Evolutionary conservation across 2,329 filamentous ascomycete genomes (phyloP), one percentile per base, ranked within the genome.

Genomic region (Aspergillus oerlinghausenensis): DNA sequence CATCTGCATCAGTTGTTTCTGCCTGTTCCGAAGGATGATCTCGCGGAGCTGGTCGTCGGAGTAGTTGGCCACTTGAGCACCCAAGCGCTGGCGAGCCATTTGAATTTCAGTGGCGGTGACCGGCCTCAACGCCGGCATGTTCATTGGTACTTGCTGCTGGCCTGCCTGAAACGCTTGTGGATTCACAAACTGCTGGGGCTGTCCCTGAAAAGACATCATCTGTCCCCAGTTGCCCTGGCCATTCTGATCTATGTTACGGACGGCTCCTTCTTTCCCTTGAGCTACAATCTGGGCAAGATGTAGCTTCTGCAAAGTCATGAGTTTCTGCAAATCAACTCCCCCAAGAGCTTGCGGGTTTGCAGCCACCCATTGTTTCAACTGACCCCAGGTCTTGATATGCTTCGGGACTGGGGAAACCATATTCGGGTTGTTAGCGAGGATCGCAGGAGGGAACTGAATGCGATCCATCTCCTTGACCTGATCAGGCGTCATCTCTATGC

Each of bases 381-480:
- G 79, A 8, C 77, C 78, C 83, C 83, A 86, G 2, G 77, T 79
- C 61, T 77, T 80, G 25, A 85, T 72, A 11, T 79, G 69, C 28
- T 77, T 77, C 5, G 83, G 82, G 9, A 83, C 64, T 19, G 73
- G 67, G 26, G 70, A 66, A 11, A 63, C 61, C 7, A 68, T 57
- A 49, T 67, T 70, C n/a, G 64, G 61, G 32, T 67, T 71, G 38
- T 67, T 66, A 53, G 65, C 68, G 11, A 75, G 60, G n/a, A 73
- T 68, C 10, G 62, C 64, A 2, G 65, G 67, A 4, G 76, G 76
- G 54, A 77, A 78, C 8, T 61, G 58, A 4, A 70, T 38, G 26
- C 65, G 65, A 58, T 79, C 77, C 77, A 79, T 79, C 47, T 76
- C 70, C 55, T 68, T 70, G n/a, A 67, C 57, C 57, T 78, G 74